phyloP scores from a whole-genome alignment of 23 red algal genomes.

The Rhodosorus marinus region DNA sequence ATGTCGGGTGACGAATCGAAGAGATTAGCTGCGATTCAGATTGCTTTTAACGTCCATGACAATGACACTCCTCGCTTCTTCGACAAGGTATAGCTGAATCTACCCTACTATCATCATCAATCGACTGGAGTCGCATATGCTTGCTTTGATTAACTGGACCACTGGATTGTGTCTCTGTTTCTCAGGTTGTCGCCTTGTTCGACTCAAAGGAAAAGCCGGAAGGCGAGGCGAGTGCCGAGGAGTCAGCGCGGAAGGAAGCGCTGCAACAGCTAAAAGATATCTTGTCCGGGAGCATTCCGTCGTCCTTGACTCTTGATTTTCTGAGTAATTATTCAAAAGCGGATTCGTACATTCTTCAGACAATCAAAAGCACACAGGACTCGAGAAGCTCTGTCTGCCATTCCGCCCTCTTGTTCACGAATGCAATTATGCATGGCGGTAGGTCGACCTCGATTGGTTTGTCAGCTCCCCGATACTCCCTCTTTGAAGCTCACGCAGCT shows the following conservation, averaged over 20 bases:
- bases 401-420: conserved; percentile 71
- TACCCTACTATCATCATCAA: too few species aligned
- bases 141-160: too few species aligned
- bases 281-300: conserved; percentile 39
- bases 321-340: conserved; percentile 55
- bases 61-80: conserved; percentile 73
- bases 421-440: conserved; percentile 70
- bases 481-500: too few species aligned
- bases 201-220: not conserved
- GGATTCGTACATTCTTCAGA: conserved; percentile 63
- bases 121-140: too few species aligned
- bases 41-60: conserved; percentile 86
- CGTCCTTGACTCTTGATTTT: conserved; percentile 77
- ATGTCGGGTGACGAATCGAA: not conserved
- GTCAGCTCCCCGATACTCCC: too few species aligned
- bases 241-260: conserved; percentile 9
- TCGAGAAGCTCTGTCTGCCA: conserved; percentile 62
- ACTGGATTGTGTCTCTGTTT: too few species aligned
- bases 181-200: too few species aligned
- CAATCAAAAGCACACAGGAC: conserved; percentile 57
- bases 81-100: too few species aligned
- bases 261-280: conserved; percentile 32
- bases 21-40: conserved; percentile 61
- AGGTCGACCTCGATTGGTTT: too few species aligned
- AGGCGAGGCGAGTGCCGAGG: not conserved